Evolutionary conservation across 2,329 filamentous ascomycete genomes (phyloP).

Genomic region (Berkeleyomyces rouxiae): DNA sequence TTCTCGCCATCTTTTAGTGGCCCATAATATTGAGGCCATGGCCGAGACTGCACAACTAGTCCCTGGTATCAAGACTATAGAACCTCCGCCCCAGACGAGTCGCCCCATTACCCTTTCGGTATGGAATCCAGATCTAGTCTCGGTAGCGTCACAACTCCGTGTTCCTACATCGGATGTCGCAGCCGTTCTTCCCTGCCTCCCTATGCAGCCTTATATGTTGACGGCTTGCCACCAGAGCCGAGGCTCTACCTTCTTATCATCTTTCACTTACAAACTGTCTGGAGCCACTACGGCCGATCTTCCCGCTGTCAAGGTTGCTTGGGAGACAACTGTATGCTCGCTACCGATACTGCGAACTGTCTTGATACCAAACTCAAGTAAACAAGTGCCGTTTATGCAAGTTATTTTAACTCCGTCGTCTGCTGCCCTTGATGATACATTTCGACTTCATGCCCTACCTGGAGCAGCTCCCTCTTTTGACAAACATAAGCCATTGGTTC

Average conservation of each 20-base stretch:
- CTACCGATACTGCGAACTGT: slow-evolving; percentile 52
- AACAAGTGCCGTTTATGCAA: slow-evolving; percentile 43
- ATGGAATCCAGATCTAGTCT: neutral
- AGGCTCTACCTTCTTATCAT: slow-evolving; percentile 55
- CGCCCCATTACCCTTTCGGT: neutral
- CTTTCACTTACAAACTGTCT: slow-evolving; percentile 44
- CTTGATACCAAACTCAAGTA: slow-evolving; percentile 37
- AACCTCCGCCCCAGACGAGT: neutral
- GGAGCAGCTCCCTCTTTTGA: neutral
- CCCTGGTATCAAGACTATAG: neutral
- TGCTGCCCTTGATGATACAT: neutral
- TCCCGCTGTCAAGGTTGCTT: slow-evolving; percentile 39
- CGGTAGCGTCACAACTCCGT: neutral
- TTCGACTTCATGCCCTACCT: neutral
- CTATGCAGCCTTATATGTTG: slow-evolving; percentile 71
- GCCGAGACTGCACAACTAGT: neutral
- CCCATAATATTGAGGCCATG: slow-evolving; percentile 41
- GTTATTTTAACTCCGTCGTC: slow-evolving; percentile 30
- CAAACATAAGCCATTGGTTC: slow-evolving; percentile 1
- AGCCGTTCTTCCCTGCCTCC: slow-evolving; percentile 47
- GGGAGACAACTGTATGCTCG: slow-evolving; percentile 38
- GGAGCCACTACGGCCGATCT: slow-evolving; percentile 28
- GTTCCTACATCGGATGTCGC: slow-evolving; percentile 34
- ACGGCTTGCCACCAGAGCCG: slow-evolving; percentile 53
- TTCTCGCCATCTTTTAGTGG: slow-evolving; percentile 55